Base-by-base conservation (phyloP, 2,329 filamentous ascomycete genomes). In the Sporothrix euskadiensis region DNA sequence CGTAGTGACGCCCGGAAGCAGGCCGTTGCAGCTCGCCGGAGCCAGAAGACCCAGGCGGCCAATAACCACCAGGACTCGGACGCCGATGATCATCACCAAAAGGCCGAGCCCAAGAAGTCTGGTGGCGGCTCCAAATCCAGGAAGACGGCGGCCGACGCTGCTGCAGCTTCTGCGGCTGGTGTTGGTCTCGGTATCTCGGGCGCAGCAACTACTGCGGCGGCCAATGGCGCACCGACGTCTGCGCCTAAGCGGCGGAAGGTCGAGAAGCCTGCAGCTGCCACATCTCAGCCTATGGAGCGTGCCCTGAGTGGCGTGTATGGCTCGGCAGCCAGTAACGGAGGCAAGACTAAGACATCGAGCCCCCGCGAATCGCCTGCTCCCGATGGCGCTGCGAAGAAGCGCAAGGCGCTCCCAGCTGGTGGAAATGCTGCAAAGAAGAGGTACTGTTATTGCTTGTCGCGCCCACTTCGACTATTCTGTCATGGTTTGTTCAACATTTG, bases 1-100 rank as follows among this genome's bases (percentile, higher is more conserved):
- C 89, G 94, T 77, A 96, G 93, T 80, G 94, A 97, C 79, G 91
- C 91, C 47, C 88, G 93, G 76, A 94, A 95, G 79, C 94, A 97
- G 81, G 92, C 93, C 30, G 86, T 94, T 75, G 87, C 91, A 75
- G 92, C 91, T 56, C 92, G 92, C 79, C 93, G 92, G 80, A 92
- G 88, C 88, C 76, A 91, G 90, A 78, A 85, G 84, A 71, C 80
- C 4, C 69, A 73, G 44, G 56, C 65, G 26, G 71, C 73, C 56
- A 72, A 71, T 65, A 70, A 66, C 35, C 73, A 76, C 74, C 86
- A 88, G 47, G 94, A 97, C 75, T 93, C 92, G 0, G 94, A 97
- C 78, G 90, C 91, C 76, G 94, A 97, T 76, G 94, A 97, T 69
- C 83, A 84, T 71, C 85, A 87, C 41, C 84, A 81, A 47, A 84